phyloP scores from a whole-genome alignment of 176 grass and related monocot species.

The Urochloa ruziziensis region DNA sequence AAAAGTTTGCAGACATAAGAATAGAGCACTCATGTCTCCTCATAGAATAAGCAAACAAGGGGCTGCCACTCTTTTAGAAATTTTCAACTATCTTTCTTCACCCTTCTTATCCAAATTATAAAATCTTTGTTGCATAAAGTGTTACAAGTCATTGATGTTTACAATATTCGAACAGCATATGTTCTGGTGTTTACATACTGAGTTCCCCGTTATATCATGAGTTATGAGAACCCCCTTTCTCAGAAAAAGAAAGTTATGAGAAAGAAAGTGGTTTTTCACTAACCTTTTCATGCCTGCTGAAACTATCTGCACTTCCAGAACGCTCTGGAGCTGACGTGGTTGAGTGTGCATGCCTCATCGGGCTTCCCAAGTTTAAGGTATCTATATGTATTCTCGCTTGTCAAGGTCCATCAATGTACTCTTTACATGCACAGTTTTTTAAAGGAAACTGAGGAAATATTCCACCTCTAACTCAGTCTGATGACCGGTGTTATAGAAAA shows the following conservation, averaged over 20 bases:
- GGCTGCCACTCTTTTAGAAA: not conserved
- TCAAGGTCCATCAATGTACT: not conserved
- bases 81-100: not conserved
- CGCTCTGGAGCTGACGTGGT: conserved; percentile 78
- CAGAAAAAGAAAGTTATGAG: not conserved
- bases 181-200: not conserved
- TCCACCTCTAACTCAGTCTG: not conserved
- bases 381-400: not conserved
- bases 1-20: conserved; percentile 20
- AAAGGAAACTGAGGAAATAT: not conserved
- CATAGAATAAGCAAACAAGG: not conserved
- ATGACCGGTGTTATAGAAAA: not conserved
- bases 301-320: conserved; percentile 58
- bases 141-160: not conserved
- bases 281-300: conserved; percentile 17
- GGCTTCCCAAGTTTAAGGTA: conserved; percentile 94
- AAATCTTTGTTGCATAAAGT: not conserved
- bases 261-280: not conserved
- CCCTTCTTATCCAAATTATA: not conserved
- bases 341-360: conserved; percentile 91
- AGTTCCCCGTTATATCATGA: not conserved
- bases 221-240: not conserved
- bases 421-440: not conserved
- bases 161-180: not conserved
- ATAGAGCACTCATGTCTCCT: not conserved